These are phyloP conservation scores for Aspergillus sp. DNA, from an alignment of 2,329 filamentous ascomycete genomes.

Conservation along the genomic window DNA sequence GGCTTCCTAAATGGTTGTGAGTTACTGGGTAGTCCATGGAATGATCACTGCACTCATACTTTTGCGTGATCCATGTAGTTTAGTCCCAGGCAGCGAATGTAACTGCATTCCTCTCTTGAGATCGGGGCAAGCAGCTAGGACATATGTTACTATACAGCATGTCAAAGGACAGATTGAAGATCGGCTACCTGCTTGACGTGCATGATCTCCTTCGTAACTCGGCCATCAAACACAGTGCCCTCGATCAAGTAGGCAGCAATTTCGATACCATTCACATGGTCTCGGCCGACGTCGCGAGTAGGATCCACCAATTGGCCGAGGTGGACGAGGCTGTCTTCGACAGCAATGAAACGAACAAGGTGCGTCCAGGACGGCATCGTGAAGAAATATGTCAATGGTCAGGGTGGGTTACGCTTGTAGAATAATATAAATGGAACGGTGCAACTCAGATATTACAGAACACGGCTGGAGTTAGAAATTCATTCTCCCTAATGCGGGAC, in stretches of 20 bases:
- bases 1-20: conserved; percentile 12
- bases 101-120: conserved; percentile 17
- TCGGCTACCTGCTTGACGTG: conserved; percentile 13
- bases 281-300: conserved; percentile 18
- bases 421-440: too few relatives aligned
- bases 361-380: conserved; percentile 18
- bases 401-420: too few relatives aligned
- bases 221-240: conserved; percentile 22
- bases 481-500: too few relatives aligned
- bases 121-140: conserved; percentile 22
- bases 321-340: conserved; percentile 21
- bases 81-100: conserved; percentile 24
- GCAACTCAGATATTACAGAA: too few relatives aligned
- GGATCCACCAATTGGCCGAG: conserved; percentile 24
- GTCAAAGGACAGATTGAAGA: not conserved
- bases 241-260: conserved; percentile 19
- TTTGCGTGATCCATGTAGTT: conserved; percentile 25
- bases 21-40: not conserved
- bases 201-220: conserved; percentile 16
- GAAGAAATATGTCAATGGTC: too few relatives aligned
- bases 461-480: too few relatives aligned
- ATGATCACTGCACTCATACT: conserved; percentile 5
- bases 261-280: conserved; percentile 11
- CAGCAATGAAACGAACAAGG: conserved; percentile 24
- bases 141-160: not conserved